Conservation (phyloP, 352 stramenopile genomes). For the Pythium dissimile region DNA sequence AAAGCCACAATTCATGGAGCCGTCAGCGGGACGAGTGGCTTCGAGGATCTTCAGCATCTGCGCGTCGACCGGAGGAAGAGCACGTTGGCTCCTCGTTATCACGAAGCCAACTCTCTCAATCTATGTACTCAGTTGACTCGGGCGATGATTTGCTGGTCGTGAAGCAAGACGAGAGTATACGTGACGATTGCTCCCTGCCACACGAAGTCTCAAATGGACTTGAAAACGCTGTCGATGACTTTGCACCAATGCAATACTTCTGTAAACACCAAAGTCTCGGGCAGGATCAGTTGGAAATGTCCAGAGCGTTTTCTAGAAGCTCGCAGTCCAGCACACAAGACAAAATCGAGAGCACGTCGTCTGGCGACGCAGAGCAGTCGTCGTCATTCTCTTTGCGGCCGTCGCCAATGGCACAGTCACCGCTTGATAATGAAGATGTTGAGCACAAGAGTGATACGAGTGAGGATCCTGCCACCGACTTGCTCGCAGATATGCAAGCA, state of each 20-base stretch:
- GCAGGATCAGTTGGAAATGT: too few species aligned
- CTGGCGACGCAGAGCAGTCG: too few species aligned
- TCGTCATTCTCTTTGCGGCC: too few species aligned
- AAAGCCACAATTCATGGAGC: slow-evolving; percentile 4
- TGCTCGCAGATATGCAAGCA: slow-evolving; percentile 53
- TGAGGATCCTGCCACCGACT: background rate
- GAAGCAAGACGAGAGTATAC: too few species aligned
- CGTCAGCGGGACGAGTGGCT: slow-evolving; percentile 14
- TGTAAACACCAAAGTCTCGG: too few species aligned
- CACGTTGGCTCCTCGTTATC: slow-evolving; percentile 46
- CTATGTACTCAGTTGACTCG: slow-evolving; percentile 11
- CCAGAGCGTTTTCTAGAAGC: background rate
- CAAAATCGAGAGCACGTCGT: too few species aligned
- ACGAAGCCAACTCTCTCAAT: slow-evolving; percentile 52
- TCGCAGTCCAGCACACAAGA: background rate
- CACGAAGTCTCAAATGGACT: background rate
- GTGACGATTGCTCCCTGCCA: too few species aligned
- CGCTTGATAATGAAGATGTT: background rate
- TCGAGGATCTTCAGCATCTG: slow-evolving; percentile 15
- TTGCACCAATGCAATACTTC: too few species aligned
- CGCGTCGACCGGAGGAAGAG: slow-evolving; percentile 28
- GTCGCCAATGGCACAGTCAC: too few species aligned
- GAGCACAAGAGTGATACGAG: slow-evolving; percentile 14
- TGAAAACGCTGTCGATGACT: background rate
- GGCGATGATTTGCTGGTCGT: background rate